Percentiles rank a stretch among this genome's conserved stretches.
These are phyloP conservation scores for Grifola frondosa DNA, from an alignment of 1,284 basidiomycete genomes.

Conservation along the genomic window DNA sequence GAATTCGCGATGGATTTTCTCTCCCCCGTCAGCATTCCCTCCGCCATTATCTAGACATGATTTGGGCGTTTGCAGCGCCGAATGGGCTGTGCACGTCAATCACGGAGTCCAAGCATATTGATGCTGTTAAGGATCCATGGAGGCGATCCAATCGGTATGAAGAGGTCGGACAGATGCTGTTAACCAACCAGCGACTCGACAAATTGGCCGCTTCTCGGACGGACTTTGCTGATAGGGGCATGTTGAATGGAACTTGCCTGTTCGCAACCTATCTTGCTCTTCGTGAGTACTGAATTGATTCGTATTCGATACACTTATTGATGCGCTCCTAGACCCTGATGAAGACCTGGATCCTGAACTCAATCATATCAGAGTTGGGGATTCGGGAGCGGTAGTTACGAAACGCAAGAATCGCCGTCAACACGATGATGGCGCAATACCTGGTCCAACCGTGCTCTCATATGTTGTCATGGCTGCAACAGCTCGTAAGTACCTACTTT, in stretches of 20 bases:
- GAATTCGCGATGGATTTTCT: slow-evolving; percentile 22
- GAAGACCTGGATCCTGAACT: no score
- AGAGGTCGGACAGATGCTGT: slow-evolving; percentile 10
- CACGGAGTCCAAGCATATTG: slow-evolving; percentile 28
- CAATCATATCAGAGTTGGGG: no score
- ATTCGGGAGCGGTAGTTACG: no score
- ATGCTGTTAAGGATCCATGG: slow-evolving; percentile 38
- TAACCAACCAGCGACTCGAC: slow-evolving; percentile 8
- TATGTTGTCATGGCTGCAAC: no score
- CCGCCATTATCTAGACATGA: slow-evolving; percentile 15
- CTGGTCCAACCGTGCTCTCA: no score
- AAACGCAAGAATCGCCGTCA: no score
- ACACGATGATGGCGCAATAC: no score
- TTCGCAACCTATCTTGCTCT: no score
- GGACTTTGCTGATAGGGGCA: slow-evolving; percentile 6
- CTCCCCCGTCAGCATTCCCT: slow-evolving; percentile 32
- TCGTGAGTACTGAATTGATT: no score
- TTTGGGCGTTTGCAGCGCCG: slow-evolving; percentile 19
- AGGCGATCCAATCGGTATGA: slow-evolving; percentile 4
- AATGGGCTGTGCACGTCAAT: slow-evolving; percentile 26
- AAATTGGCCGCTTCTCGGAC: slow-evolving; percentile 11
- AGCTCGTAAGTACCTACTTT: no score
- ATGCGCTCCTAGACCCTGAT: no score
- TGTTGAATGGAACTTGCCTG: slow-evolving; percentile 16
- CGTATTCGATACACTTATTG: no score